Percentiles rank a stretch among this genome's conserved stretches.
Conservation (phyloP, 345 rosid genomes). For the Aethionema arabicum region DNA sequence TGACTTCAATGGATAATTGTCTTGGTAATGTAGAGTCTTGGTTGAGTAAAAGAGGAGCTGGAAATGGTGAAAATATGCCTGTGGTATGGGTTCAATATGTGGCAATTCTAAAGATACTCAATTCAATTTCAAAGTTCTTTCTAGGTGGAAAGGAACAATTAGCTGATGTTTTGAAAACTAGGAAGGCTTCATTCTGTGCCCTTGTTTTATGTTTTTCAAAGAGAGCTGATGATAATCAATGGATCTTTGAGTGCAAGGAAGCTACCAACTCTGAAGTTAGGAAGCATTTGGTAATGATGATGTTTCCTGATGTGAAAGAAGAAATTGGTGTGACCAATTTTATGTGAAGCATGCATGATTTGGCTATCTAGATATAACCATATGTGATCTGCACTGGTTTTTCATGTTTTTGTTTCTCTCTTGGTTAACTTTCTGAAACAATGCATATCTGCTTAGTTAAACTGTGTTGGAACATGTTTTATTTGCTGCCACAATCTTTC, state of each 20-base stretch:
- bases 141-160: constrained; percentile 51
- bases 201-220: constrained; percentile 61
- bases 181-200: constrained; percentile 51
- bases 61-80: constrained; percentile 44
- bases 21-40: constrained; percentile 47
- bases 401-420: too few species aligned
- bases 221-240: constrained; percentile 66
- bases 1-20: constrained; percentile 56
- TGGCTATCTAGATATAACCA: too few species aligned
- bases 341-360: too few species aligned
- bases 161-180: constrained; percentile 45
- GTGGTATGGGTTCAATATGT: constrained; percentile 60
- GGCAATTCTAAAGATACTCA: constrained; percentile 66
- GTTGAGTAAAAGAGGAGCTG: constrained; percentile 35
- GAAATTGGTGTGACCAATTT: constrained; percentile 81
- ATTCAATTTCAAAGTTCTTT: constrained; percentile 59
- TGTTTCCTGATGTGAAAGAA: constrained; percentile 88
- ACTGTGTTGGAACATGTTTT: too few species aligned
- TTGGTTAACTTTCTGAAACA: too few species aligned
- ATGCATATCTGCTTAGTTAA: too few species aligned
- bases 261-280: constrained; percentile 78
- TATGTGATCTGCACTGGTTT: too few species aligned
- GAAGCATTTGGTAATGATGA: constrained; percentile 80
- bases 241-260: constrained; percentile 83
- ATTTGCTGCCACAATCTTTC: too few species aligned